These are phyloP conservation scores for Aegle marmelos DNA, from an alignment of 345 rosid genomes.

Conservation along the genomic window DNA sequence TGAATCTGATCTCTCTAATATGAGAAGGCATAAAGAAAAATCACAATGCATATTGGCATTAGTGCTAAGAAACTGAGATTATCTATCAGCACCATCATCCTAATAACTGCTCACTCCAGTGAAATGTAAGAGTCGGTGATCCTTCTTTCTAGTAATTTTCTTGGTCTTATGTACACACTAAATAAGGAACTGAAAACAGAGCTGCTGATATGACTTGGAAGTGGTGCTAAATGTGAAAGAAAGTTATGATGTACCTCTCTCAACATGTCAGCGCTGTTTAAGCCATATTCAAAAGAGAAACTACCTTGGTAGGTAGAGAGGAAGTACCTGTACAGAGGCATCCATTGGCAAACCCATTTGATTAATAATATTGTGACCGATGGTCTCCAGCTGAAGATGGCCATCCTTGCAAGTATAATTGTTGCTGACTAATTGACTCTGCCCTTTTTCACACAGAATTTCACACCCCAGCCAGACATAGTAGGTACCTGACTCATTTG, in stretches of 20 bases:
- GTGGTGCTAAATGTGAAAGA: not conserved
- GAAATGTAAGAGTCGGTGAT: not conserved
- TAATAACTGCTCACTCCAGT: not conserved
- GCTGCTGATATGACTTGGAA: not conserved
- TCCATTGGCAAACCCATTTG: constrained; percentile 26
- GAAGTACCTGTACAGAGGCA: constrained; percentile 33
- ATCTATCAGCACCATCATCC: not conserved
- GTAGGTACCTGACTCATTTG: constrained; percentile 11
- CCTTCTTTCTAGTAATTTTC: not conserved
- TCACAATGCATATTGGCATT: not conserved
- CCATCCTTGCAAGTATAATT: constrained; percentile 6
- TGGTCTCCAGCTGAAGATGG: constrained; percentile 21
- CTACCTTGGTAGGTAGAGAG: not conserved
- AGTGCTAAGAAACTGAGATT: not conserved
- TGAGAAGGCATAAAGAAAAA: not conserved
- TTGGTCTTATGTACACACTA: not conserved
- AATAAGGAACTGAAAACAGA: not conserved
- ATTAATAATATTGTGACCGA: constrained; percentile 26
- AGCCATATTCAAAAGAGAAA: not conserved
- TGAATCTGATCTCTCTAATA: not conserved
- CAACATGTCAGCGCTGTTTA: not conserved
- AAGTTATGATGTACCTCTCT: not conserved
- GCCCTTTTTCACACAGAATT: constrained; percentile 4
- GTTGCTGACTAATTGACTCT: constrained; percentile 15
- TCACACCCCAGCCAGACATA: constrained; percentile 42